Evolutionary conservation across 2,329 filamentous ascomycete species (phyloP), one percentile per base, ranked within the genome.

Genomic region (Chaetomiaceae sp.): DNA sequence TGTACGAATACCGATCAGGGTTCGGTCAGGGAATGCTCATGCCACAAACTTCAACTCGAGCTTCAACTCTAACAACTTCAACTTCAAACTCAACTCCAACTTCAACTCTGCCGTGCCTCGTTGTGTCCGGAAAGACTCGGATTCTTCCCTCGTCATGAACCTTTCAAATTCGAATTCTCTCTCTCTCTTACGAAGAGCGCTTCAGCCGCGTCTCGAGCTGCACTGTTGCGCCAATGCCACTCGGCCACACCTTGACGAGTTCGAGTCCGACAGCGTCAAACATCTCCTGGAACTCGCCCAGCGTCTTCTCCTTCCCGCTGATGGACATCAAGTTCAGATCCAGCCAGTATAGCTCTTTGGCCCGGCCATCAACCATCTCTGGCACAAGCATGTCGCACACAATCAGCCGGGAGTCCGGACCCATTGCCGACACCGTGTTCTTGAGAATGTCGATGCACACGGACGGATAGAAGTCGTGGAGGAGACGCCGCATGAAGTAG

Each of bases 321-420:
- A 68, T 67, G 17, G 58, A 56, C 45, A 67, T 47, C 12, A 66
- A 46, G 5, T 59, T 59, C 25, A 66, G 55, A 42, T 68, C 66
- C 3, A 66, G 59, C 65, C 66, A 68, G 48, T 65, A 66, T 0
- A 65, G 50, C 17, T 63, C 60, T 47, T 54, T 55, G 20, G 60
- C 54, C 16, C 59, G 60, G 10, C 58, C 57, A 6, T 63, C 55
- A 1, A 65, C 65, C 44, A 51, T 59, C 10, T 66, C 63, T 0
- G 67, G 68, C 16, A 69, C 55, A 9, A 70, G 40, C 54, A 66
- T 63, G 39, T 70, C 66, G 45, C 65, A 68, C 19, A 70, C 56
- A 13, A 70, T 58, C 2, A 68, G 56, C 1, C 65, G 63, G 2
- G 66, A 66, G 38, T 64, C 63, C 0, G 63, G 62, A 0, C 62